Evolutionary conservation across 2,329 filamentous ascomycete species (phyloP), one percentile per base, ranked within the genome.

Genomic region (Fusarium torreyae): DNA sequence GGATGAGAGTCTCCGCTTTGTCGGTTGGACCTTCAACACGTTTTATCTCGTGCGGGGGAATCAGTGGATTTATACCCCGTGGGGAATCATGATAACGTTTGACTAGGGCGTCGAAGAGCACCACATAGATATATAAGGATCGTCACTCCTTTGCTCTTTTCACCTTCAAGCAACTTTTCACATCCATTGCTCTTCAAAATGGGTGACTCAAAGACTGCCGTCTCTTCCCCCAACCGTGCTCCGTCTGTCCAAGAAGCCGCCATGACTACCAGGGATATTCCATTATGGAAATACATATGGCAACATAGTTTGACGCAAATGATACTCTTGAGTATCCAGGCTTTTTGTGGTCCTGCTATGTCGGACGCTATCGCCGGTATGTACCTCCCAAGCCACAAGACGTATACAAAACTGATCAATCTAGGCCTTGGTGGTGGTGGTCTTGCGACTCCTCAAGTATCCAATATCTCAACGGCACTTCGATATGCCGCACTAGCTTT

Each of bases 301-400:
- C 42, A 39, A 3, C 59, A 63, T 3, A 63, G 59, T 17, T 33
- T 63, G 36, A 63, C 59, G 0, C 57, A 63, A n/a, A 63, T 63
- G 59, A 63, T 63, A n/a, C 57, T 63, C 1, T 14, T 63, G 42
- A 63, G 59, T 1, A 63, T 63, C 0, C 59, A 63, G 6, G 59
- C 59, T 5, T 63, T 63, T 15, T 63, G 59, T 17, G 59, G 59
- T 14, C 59, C 59, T 2, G 59, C 59, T 2, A 63, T 63, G 59
- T 48, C 42, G 3, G 59, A 63, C 43, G 59, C 59, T 7, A 63
- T 63, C 2, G 59, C 59, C 14, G 59, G 59, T 54, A 2, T 9
- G 53, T 40, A 1, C 7, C 4, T n/a, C 3, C 2, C 6, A 1
- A 34, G 15, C 10, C 11, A 1, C 6, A 6, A 11, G 3, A 49